Base-by-base conservation (phyloP, 805 yeast genomes). In the Wickerhamomyces subpelliculosus region DNA sequence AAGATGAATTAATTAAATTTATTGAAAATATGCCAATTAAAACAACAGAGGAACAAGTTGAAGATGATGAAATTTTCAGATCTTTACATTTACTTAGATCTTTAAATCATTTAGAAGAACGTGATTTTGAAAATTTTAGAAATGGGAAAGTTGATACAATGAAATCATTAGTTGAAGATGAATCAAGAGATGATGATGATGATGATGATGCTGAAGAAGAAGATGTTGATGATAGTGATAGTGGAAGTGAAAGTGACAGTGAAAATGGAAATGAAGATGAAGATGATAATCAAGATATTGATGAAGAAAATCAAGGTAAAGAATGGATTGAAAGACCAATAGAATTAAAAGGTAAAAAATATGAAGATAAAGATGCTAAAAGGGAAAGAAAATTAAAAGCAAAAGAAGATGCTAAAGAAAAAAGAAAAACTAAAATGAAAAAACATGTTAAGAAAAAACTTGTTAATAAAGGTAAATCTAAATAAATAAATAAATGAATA, bases 61-160 rank as follows among this genome's bases (percentile, higher is more conserved):
- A 76, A 19, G 86, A 84, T 44, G 98, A 93, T 58, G 95, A 85
- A 38, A 78, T 93, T 6, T 93, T 93, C 61, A 68, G 98, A 56
- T 77, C 89, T 5, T 52, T 83, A 37, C 87, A 84, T 60, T 62
- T 84, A 49, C 86, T 84, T 24, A 70, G 89, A 52, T 79, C 93
- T 40, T 62, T 93, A 64, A 78, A 87, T 62, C 77, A 90, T 65
- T 55, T 89, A 57, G 85, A 93, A 55, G 98, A 93, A 7, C 71
- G 96, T 43, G 98, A 93, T 57, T 86, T 84, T 48, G 80, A 76
- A 34, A 80, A 83, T 51, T 84, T 84, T 47, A 67, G 78, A 1
- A 76, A 78, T 43, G 97, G 96, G 21, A 79, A 85, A 47, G 83
- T 86, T 28, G 87, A 80, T 45, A 80, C 90, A 2, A 66, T 93